Evolutionary conservation across 2,329 filamentous ascomycete species (phyloP), one percentile per base, ranked within the genome.

Genomic region (Lasiodiplodia sp.): DNA sequence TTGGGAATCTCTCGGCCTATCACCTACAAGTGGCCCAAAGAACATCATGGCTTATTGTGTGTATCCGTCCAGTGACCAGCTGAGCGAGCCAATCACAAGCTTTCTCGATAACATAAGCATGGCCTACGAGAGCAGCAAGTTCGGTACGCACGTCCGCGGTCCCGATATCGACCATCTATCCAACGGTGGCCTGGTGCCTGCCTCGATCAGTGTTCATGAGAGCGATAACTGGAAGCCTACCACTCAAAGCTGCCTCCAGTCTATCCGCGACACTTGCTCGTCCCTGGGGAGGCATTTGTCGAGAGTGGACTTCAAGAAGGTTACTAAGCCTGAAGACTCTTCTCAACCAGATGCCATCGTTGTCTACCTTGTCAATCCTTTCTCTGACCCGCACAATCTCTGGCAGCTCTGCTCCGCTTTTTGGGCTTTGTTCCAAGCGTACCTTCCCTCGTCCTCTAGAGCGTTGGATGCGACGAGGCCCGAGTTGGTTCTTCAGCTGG

Each of bases 1-100:
- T 75, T 96, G 93, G 93, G 92, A 96, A 75, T 89, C 90, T 57
- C 82, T 96, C 21, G 91, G 92, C 0, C 84, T 97, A 1, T 88
- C 88, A 1, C 93, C 93, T 3, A 87, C 88, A 10, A 88, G 88
- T 69, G 91, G 92, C 0, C 75, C 83, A 8, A 96, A 96, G 77
- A 88, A 95, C 70, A 82, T 96, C 37, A 85, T 86, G 44, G 87
- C 89, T 0, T 86, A 92, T 58, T 93, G 91, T 75, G 82, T 96
- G 2, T 91, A 90, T 71, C 92, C 92, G 0, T 83, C 86, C 63
- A 87, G 87, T 73, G 86, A 87, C 34, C 89, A 90, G 1, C 81
- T 95, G 73, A 78, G 82, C 47, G 86, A 88, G 53, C 87, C 87
- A 60, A 86, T 89, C 6, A 81, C 85, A 16, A 84, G 83, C 0